Evolutionary conservation across 805 yeast genomes (phyloP).

Genomic region (Yamadazyma sp.): DNA sequence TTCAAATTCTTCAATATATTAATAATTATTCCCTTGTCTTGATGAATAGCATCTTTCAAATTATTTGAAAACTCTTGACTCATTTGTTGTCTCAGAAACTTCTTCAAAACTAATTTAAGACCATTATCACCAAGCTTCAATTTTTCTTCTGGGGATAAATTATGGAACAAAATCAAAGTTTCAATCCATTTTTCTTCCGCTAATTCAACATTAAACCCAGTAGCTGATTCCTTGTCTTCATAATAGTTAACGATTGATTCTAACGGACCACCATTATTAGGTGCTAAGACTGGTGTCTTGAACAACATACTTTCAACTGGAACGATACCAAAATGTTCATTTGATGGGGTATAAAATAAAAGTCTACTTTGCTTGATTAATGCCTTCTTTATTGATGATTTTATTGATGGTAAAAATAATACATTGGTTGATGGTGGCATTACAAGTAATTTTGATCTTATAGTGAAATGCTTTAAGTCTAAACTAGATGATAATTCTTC

Average conservation of each 20-base stretch:
- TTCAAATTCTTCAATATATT: neutral
- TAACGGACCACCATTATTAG: slow-evolving; percentile 87
- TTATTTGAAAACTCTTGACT: slow-evolving; percentile 26
- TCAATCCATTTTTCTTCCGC: slow-evolving; percentile 53
- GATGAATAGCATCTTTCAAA: slow-evolving; percentile 8
- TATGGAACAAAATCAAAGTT: slow-evolving; percentile 38
- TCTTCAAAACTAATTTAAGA: slow-evolving; percentile 28
- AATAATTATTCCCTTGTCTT: slow-evolving; percentile 14
- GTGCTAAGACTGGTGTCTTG: slow-evolving; percentile 81
- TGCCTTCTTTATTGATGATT: slow-evolving; percentile 58
- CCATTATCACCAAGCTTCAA: slow-evolving; percentile 34
- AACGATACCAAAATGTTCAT: slow-evolving; percentile 96
- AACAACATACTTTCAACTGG: slow-evolving; percentile 92
- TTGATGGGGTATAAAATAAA: slow-evolving; percentile 82
- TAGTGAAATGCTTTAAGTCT: slow-evolving; percentile 44
- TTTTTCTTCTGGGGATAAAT: slow-evolving; percentile 18
- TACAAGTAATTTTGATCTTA: slow-evolving; percentile 36
- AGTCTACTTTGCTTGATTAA: slow-evolving; percentile 56
- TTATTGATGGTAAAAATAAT: slow-evolving; percentile 77
- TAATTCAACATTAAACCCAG: slow-evolving; percentile 61
- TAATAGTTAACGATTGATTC: slow-evolving; percentile 59
- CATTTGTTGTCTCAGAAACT: slow-evolving; percentile 48
- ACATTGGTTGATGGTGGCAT: slow-evolving; percentile 44
- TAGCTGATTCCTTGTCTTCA: slow-evolving; percentile 36
- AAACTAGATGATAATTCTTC: slow-evolving; percentile 44